A percentile compares a stretch with the other conserved stretches of the same genome.
phyloP scores from a whole-genome alignment of 805 yeast species.

The Lachancea mirantina region DNA sequence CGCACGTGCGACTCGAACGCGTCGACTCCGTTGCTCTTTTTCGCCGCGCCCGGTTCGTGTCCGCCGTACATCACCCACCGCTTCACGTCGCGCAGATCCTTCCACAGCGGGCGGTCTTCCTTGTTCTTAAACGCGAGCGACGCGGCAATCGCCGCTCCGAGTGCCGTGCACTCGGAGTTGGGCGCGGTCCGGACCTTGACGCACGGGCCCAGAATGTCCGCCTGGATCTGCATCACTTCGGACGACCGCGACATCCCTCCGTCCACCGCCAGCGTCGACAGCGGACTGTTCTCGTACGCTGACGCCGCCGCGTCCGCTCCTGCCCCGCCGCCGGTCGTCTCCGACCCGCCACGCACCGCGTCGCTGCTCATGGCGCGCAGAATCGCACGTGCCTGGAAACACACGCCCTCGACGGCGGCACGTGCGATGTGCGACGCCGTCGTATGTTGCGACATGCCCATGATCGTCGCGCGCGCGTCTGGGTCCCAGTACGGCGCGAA shows the following conservation, averaged over 20 bases:
- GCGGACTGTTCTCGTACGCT: conserved; percentile 41
- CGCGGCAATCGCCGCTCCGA: conserved; percentile 96
- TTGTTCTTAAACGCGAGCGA: conserved; percentile 53
- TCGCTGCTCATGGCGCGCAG: conserved; percentile 84
- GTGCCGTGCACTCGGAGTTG: conserved; percentile 85
- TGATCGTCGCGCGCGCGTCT: conserved; percentile 84
- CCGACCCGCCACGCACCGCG: conserved; percentile 58
- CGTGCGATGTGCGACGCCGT: conserved; percentile 86
- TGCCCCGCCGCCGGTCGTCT: conserved; percentile 38
- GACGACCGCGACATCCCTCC: conserved; percentile 93
- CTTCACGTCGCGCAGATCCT: conserved; percentile 63
- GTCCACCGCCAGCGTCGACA: conserved; percentile 66
- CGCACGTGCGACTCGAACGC: conserved; percentile 25
- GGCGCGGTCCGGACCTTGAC: conserved; percentile 74
- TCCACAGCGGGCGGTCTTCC: conserved; percentile 61
- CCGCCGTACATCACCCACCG: conserved; percentile 96
- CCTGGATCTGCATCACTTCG: conserved; percentile 89
- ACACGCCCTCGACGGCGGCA: conserved; percentile 92
- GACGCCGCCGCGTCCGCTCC: conserved; percentile 39
- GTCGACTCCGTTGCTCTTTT: conserved; percentile 11
- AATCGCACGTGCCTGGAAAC: conserved; percentile 88
- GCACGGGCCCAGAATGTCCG: conserved; percentile 85
- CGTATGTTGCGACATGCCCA: conserved; percentile 91
- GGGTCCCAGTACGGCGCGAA: conserved; percentile 97
- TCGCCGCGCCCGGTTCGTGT: conserved; percentile 35